Evolutionary conservation across 2,329 filamentous ascomycete genomes (phyloP), one percentile per base, ranked within the genome.

Genomic region (Colletotrichum eleusines): DNA sequence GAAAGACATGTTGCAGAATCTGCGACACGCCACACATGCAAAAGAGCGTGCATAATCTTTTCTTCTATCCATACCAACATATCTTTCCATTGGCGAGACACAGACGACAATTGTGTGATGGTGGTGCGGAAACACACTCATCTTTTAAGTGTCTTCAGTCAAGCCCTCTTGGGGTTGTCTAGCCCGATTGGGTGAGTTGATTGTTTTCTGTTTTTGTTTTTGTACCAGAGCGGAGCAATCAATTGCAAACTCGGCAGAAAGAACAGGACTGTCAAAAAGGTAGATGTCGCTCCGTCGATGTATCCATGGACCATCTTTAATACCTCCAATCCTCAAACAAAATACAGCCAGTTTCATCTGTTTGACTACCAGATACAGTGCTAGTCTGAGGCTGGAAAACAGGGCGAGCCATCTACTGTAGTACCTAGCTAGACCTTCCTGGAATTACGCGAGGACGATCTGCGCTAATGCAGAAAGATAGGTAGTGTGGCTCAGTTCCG

Each of bases 1-100:
- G 46, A 61, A 66, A 67, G 68, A 71, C 67, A 71, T 63, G 63
- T 67, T 71, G 63, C 68, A 71, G 68, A 71, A 44, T 67, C 63
- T 71, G 68, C 68, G 66, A 67, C 57, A 71, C 63, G 68, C 68
- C 57, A 71, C 68, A 58, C 44, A 50, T 38, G 42, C 57, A 46
- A 51, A 62, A 57, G 48, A 71, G 62, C 50, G 50, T 67, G 63
- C 63, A 71, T 66, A 57, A 31, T 61, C 14, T 42, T 62, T 67
- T 66, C 50, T 58, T 64, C 53, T 35, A 23, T 48, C 58, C 31
- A 20, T 35, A 38, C 31, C 42, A 48, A 48, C 46, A 48, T 66
- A 38, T 48, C 55, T 50, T 60, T 11, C 31, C 35, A 33, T 63
- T 55, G 46, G 33, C 40, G 28, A 66, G 53, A 58, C 51, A 60